Conservation (phyloP, 148 eudicot genomes). For the Gaultheria prostrata region DNA sequence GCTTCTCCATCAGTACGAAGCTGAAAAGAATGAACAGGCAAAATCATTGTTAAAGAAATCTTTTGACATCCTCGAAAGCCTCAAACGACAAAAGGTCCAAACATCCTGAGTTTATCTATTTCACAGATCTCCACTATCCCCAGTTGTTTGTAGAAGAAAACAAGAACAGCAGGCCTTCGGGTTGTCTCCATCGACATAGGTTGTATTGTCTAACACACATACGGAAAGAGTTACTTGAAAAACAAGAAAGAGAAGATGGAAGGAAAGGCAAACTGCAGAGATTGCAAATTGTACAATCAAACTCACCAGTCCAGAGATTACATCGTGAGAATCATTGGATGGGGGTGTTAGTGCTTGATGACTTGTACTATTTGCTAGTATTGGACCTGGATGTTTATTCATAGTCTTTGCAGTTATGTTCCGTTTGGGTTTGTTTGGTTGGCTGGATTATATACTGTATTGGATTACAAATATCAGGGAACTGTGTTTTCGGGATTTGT, state of each 20-base stretch:
- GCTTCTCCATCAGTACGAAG: constrained; percentile 46
- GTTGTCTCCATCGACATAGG: neutral
- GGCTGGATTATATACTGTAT: too few relatives aligned
- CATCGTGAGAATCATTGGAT: too few relatives aligned
- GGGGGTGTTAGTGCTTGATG: too few relatives aligned
- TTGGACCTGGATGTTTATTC: too few relatives aligned
- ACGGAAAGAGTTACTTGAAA: neutral
- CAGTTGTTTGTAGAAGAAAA: neutral
- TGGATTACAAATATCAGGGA: too few relatives aligned
- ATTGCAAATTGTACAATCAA: neutral
- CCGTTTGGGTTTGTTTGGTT: too few relatives aligned
- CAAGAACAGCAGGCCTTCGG: neutral
- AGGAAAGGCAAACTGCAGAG: constrained; percentile 3
- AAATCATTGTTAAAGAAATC: constrained; percentile 68
- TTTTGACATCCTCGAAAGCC: constrained; percentile 46
- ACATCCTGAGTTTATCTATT: constrained; percentile 1
- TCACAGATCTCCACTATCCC: neutral
- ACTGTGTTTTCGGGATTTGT: too few relatives aligned
- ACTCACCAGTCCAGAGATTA: neutral
- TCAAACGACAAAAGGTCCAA: constrained; percentile 19
- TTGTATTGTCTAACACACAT: neutral
- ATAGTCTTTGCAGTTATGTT: too few relatives aligned
- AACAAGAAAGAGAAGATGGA: neutral
- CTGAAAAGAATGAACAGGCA: constrained; percentile 80
- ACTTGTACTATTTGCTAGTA: too few relatives aligned